Percentiles rank a stretch among this genome's conserved stretches.
Evolutionary conservation across 169 alveolate species (phyloP).

Genomic region (Neospora caninum): DNA sequence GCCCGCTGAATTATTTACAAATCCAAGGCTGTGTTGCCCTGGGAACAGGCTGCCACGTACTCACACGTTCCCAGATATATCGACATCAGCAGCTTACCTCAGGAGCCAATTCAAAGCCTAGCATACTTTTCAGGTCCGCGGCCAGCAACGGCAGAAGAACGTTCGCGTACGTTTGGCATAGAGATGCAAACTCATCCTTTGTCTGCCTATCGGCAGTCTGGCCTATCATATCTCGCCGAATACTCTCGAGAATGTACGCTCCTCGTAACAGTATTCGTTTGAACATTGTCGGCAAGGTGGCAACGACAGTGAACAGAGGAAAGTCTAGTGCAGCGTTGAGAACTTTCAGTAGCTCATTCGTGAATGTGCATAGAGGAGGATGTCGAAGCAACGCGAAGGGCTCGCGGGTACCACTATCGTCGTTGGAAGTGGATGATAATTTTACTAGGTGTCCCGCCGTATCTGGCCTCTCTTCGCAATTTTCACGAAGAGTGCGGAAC

Average conservation of each 20-base stretch:
- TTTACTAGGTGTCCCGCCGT: neutral
- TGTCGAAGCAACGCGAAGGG: neutral
- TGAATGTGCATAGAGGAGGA: neutral
- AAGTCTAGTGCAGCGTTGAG: conserved; percentile 4
- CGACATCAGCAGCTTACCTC: neutral
- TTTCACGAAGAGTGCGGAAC: neutral
- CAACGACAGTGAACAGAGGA: neutral
- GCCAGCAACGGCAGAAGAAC: neutral
- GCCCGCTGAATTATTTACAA: too few species aligned
- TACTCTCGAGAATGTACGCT: neutral
- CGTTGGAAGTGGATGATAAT: neutral
- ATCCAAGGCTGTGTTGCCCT: too few species aligned
- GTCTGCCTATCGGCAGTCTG: neutral
- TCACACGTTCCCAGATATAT: too few species aligned
- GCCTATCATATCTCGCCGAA: neutral
- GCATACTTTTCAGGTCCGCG: neutral
- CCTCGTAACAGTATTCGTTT: neutral
- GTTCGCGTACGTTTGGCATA: neutral
- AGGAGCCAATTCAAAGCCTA: neutral
- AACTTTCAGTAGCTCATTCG: neutral
- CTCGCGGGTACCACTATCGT: neutral
- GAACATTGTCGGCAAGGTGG: neutral
- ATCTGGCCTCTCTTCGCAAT: neutral
- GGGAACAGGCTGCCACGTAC: too few species aligned
- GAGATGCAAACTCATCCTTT: conserved; percentile 2